Percentiles rank a stretch among this genome's conserved stretches.
Conservation (phyloP, 495 filamentous ascomycete species). For the Penicillium argentinense region DNA sequence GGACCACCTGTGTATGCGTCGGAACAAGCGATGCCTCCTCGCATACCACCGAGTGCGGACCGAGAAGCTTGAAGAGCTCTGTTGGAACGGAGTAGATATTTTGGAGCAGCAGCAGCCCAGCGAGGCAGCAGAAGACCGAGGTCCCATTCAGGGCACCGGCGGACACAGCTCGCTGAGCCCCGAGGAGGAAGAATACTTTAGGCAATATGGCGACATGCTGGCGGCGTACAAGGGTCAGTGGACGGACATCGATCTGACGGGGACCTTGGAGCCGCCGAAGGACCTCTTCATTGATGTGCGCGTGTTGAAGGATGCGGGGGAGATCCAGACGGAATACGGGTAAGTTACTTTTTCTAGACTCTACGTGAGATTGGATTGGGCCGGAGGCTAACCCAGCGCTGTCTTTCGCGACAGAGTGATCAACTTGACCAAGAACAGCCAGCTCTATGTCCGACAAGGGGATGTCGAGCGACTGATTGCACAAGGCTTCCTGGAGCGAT, state of each 20-base stretch:
- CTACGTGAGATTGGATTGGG: neutral
- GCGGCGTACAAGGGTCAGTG: constrained; percentile 97
- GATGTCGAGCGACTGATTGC: constrained; percentile 95
- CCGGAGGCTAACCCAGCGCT: constrained; percentile 6
- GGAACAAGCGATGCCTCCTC: constrained; percentile 94
- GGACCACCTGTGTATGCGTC: constrained; percentile 89
- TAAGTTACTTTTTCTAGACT: too few species aligned
- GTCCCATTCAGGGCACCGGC: constrained; percentile 26
- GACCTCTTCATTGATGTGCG: constrained; percentile 98
- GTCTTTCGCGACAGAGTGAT: constrained; percentile 65
- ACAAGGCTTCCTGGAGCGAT: constrained; percentile 93
- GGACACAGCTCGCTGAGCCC: constrained; percentile 82
- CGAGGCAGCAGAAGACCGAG: constrained; percentile 19
- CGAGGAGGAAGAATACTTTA: constrained; percentile 95
- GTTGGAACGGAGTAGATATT: constrained; percentile 86
- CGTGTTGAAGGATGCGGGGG: constrained; percentile 94
- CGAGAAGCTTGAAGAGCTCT: constrained; percentile 91
- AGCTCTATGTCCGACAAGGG: constrained; percentile 94
- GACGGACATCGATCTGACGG: constrained; percentile 97
- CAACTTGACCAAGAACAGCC: constrained; percentile 95
- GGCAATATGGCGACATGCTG: constrained; percentile 86
- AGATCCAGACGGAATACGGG: constrained; percentile 99
- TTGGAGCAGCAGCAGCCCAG: constrained; percentile 56
- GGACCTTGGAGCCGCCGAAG: constrained; percentile 87
- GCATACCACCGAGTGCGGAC: constrained; percentile 90